phyloP scores from a whole-genome alignment of 129 eudicot species.

The Lactuca saligna region DNA sequence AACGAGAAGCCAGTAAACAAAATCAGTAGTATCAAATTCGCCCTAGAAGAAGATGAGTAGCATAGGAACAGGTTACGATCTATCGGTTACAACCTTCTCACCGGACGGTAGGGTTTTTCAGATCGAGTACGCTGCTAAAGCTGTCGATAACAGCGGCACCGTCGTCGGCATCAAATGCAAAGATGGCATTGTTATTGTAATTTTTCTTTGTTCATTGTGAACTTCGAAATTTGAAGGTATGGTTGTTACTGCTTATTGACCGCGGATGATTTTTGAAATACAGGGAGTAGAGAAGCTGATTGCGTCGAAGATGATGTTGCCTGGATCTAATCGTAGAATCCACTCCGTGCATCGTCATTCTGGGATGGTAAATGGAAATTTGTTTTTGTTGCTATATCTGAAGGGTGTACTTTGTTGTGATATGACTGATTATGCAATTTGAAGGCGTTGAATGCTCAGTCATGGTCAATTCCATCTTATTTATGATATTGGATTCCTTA shows the following conservation, averaged over 20 bases:
- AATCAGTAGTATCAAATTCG: slow-evolving; percentile 14
- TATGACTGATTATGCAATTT: slow-evolving; percentile 15
- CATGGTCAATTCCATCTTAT: background rate
- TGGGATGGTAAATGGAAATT: slow-evolving; percentile 66
- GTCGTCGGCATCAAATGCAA: slow-evolving; percentile 95
- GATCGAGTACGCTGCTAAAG: slow-evolving; percentile 98
- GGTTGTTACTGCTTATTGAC: background rate
- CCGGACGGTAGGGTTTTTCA: slow-evolving; percentile 99
- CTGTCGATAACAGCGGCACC: slow-evolving; percentile 98
- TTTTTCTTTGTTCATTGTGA: background rate
- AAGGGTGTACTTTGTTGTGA: background rate
- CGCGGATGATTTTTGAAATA: slow-evolving; percentile 10
- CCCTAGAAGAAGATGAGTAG: slow-evolving; percentile 61
- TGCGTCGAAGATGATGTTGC: slow-evolving; percentile 97
- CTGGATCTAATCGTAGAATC: slow-evolving; percentile 91
- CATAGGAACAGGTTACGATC: slow-evolving; percentile 98
- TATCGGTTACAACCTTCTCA: slow-evolving; percentile 94
- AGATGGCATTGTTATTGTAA: slow-evolving; percentile 91
- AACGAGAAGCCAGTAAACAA: slow-evolving; percentile 16
- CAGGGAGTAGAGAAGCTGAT: slow-evolving; percentile 99
- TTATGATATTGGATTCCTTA: slow-evolving; percentile 5
- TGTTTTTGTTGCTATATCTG: slow-evolving; percentile 16
- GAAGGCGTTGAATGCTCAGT: slow-evolving; percentile 3
- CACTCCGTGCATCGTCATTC: slow-evolving; percentile 98
- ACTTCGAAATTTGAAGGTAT: background rate